Evolutionary conservation across 2,329 filamentous ascomycete species (phyloP), one percentile per base, ranked within the genome.

Genomic region (Coleophoma crateriformis): DNA sequence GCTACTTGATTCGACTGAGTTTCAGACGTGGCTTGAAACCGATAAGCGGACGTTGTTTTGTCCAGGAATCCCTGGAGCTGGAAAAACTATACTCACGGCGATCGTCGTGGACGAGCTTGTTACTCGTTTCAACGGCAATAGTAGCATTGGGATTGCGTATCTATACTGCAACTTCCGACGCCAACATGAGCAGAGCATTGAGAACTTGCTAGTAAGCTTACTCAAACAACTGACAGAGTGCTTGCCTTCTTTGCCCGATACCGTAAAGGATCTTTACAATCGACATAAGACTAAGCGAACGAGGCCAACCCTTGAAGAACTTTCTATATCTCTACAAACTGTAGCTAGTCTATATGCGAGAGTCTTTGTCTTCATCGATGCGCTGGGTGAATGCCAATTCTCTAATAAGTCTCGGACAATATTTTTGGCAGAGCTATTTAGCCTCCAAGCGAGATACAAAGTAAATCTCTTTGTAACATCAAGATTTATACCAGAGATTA

Each of bases 1-100:
- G 51, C 41, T 55, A 10, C 35, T 56, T 11, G 34, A 49, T 2
- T 54, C 54, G 8, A 7, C 17, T 22, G 41, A 54, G 33, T 54
- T 45, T 19, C 33, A 47, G 35, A 13, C 33, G 7, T 56, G 52
- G 54, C 17, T 47, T 10, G 33, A 49, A 1, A 33, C 46, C 5
- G 17, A 33, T 13, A 15, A 47, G 11, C 38, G 8, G 27, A 27
- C 27, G 27, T 27, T 27, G 8, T 27, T 27, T 10, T 27, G 27
- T 7, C 27, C 27, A 49, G 54, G 54, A 32, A 52, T 54, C 32
- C 72, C 72, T 0, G 73, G 74, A 4, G 69, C 73, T 0, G 73
- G 74, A 1, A 78, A 78, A 56, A 77, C 73, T 0, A 72, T 75
- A 6, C 47, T 74, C 0, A 59, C 70, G 0, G 68, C 72, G 0